These are phyloP conservation scores for Calocera cornea DNA, from an alignment of 768 basidiomycete species.

Conservation along the genomic window DNA sequence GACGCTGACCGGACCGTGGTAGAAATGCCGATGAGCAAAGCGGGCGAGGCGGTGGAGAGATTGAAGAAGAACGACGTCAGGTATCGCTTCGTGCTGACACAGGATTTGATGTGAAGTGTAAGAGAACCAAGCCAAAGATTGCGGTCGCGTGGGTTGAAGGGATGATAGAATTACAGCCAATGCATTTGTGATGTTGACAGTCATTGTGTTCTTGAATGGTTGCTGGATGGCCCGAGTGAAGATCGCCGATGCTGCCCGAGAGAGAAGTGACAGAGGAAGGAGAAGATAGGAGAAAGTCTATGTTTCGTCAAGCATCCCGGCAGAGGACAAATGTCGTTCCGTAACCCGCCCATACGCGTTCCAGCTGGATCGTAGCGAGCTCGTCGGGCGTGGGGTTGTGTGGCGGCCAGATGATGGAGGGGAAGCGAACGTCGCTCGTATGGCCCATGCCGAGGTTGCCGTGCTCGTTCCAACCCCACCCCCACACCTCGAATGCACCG, in stretches of 20 bases:
- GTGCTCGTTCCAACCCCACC: constrained; percentile 98
- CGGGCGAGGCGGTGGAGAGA: constrained; percentile 34
- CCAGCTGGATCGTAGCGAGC: constrained; percentile 8
- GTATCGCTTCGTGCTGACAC: constrained; percentile 41
- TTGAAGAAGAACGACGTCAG: constrained; percentile 37
- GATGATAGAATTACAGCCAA: not conserved
- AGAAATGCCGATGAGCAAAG: constrained; percentile 37
- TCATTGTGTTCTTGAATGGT: not conserved
- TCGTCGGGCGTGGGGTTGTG: constrained; percentile 9
- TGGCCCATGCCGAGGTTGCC: constrained; percentile 72
- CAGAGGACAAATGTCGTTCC: constrained; percentile 37
- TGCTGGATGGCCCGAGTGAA: not conserved
- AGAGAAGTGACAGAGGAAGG: not conserved
- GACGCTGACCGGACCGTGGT: constrained; percentile 20
- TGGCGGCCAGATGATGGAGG: constrained; percentile 43
- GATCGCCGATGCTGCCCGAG: not conserved
- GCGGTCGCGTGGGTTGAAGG: not conserved
- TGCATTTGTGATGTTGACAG: not conserved
- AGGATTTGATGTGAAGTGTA: constrained; percentile 19
- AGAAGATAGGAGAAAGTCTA: not conserved
- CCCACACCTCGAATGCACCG: constrained; percentile 42
- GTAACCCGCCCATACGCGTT: constrained; percentile 36
- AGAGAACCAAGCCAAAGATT: not conserved
- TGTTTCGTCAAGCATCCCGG: not conserved
- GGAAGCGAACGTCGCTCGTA: constrained; percentile 38